Conservation (phyloP, 1,139 yeast species). For the Debaryomycetaceae sp. region DNA sequence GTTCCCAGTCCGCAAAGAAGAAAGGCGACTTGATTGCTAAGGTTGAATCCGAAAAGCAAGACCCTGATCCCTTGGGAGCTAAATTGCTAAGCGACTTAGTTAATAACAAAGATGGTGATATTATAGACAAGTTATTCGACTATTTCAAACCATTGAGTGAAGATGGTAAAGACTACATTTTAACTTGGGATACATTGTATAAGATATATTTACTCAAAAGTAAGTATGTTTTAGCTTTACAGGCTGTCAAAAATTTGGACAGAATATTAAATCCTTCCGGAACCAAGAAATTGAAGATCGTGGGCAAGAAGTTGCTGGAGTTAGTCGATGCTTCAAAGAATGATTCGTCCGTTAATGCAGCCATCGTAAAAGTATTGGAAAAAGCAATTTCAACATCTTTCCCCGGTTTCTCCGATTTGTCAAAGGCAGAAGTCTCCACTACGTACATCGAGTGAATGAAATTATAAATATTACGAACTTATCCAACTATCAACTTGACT, state of each 20-base stretch:
- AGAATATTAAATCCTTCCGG: slow-evolving; percentile 21
- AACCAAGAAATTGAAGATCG: slow-evolving; percentile 14
- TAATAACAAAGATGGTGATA: slow-evolving; percentile 19
- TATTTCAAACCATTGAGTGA: slow-evolving; percentile 30
- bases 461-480: slow-evolving; percentile 23
- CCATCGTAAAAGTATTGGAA: slow-evolving; percentile 45
- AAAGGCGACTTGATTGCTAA: slow-evolving; percentile 35
- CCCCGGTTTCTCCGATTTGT: slow-evolving; percentile 23
- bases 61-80: slow-evolving; percentile 50
- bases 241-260: slow-evolving; percentile 39
- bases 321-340: slow-evolving; percentile 21
- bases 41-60: slow-evolving; percentile 45
- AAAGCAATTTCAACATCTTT: slow-evolving; percentile 38
- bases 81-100: slow-evolving; percentile 28
- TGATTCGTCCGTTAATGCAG: slow-evolving; percentile 34
- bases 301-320: slow-evolving; percentile 24
- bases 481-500: slow-evolving; percentile 62
- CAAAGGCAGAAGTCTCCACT: slow-evolving; percentile 6
- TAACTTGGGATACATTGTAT: slow-evolving; percentile 39
- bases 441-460: slow-evolving; percentile 1
- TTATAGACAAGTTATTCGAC: slow-evolving; percentile 28
- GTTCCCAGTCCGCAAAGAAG: slow-evolving; percentile 37
- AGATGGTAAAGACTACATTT: slow-evolving; percentile 32
- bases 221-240: slow-evolving; percentile 48
- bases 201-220: slow-evolving; percentile 36